These are phyloP conservation scores for Globisporangium yorkense DNA, from an alignment of 352 stramenopile species.

Conservation along the genomic window DNA sequence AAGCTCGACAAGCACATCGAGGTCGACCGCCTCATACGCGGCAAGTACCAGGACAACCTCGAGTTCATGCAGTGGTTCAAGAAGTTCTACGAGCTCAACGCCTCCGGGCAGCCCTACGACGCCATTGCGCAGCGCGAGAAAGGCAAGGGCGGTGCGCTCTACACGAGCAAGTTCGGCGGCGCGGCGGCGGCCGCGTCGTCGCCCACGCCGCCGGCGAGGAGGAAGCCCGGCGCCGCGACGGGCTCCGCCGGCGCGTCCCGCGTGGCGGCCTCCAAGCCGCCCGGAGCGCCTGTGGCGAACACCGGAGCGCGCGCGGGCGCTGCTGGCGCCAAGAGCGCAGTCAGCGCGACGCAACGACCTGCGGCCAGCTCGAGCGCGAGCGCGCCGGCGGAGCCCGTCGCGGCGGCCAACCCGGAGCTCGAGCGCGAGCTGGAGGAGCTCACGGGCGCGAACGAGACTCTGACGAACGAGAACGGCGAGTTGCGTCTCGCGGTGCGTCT, in stretches of 20 bases:
- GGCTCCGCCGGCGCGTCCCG: slow-evolving; percentile 18
- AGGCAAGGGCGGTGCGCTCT: slow-evolving; percentile 91
- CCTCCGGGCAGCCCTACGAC: slow-evolving; percentile 91
- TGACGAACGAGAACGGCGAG: slow-evolving; percentile 77
- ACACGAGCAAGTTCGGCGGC: slow-evolving; percentile 61
- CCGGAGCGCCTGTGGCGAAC: slow-evolving; percentile 30
- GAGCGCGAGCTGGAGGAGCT: slow-evolving; percentile 79
- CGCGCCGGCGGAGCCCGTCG: slow-evolving; percentile 15
- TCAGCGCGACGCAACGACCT: slow-evolving; percentile 23
- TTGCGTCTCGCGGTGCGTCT: slow-evolving; percentile 57
- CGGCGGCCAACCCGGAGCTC: slow-evolving; percentile 26
- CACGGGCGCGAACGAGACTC: slow-evolving; percentile 46
- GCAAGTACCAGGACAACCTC: slow-evolving; percentile 99
- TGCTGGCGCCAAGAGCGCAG: slow-evolving; percentile 8
- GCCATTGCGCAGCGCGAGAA: slow-evolving; percentile 86
- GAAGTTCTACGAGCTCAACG: slow-evolving; percentile 89
- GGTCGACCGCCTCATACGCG: slow-evolving; percentile 96
- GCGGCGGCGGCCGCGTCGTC: slow-evolving; percentile 24
- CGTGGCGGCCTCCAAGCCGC: slow-evolving; percentile 30
- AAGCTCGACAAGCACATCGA: slow-evolving; percentile 96
- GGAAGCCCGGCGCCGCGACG: slow-evolving; percentile 22
- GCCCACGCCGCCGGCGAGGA: slow-evolving; percentile 18
- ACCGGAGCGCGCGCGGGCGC: slow-evolving; percentile 15
- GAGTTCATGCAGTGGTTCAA: slow-evolving; percentile 99
- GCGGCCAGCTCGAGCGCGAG: slow-evolving; percentile 15